Percentiles rank a stretch among this genome's conserved stretches.
These are phyloP conservation scores for Colletotrichum viniferum DNA, from an alignment of 2,329 filamentous ascomycete genomes.

Conservation along the genomic window DNA sequence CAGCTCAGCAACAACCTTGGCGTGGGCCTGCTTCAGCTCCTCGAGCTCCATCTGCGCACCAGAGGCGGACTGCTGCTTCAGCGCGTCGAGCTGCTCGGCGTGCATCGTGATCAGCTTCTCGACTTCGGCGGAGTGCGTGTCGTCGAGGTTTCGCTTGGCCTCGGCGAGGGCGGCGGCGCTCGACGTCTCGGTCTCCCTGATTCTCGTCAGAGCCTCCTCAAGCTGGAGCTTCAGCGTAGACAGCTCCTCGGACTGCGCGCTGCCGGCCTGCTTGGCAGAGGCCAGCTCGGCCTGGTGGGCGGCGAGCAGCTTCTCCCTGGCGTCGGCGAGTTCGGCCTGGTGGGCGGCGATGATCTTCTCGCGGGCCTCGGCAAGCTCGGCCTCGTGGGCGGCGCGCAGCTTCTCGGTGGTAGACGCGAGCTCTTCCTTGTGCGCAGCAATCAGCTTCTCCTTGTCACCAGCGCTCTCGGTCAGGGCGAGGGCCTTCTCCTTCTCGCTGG, in stretches of 20 bases:
- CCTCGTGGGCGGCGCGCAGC: constrained; percentile 31
- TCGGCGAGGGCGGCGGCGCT: constrained; percentile 50
- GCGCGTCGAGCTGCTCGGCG: constrained; percentile 42
- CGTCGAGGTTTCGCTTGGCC: constrained; percentile 48
- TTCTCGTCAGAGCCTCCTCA: constrained; percentile 31
- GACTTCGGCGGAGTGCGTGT: constrained; percentile 50
- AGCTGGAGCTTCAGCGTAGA: constrained; percentile 37
- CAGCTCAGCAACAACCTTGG: constrained; percentile 43
- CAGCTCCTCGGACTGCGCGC: constrained; percentile 39
- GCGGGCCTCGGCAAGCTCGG: constrained; percentile 33
- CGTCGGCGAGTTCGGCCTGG: constrained; percentile 42
- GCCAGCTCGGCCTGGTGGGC: constrained; percentile 36
- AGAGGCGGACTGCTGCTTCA: constrained; percentile 42
- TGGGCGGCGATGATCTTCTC: constrained; percentile 47
- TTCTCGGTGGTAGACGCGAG: constrained; percentile 35
- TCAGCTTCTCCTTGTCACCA: constrained; percentile 39
- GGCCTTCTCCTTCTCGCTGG: constrained; percentile 42
- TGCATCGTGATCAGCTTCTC: constrained; percentile 50
- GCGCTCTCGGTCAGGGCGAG: constrained; percentile 46
- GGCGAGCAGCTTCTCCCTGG: constrained; percentile 38
- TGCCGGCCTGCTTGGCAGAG: constrained; percentile 34
- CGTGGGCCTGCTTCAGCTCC: constrained; percentile 40
- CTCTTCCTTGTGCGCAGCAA: constrained; percentile 34
- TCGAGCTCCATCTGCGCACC: constrained; percentile 47
- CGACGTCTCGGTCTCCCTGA: constrained; percentile 40